These are phyloP conservation scores for Fremontodendron californicum DNA, from an alignment of 345 rosid species.

Conservation along the genomic window DNA sequence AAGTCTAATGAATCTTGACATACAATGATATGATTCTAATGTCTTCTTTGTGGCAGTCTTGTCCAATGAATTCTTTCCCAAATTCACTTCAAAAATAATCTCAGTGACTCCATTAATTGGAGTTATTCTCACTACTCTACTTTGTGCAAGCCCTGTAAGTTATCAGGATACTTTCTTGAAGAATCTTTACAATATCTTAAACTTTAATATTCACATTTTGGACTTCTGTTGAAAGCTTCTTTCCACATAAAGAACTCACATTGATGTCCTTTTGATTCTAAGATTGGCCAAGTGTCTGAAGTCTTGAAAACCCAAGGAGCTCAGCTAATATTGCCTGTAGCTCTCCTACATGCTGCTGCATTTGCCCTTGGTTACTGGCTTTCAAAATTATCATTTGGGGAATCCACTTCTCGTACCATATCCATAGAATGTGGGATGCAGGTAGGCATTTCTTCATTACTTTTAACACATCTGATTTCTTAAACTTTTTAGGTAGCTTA, in stretches of 20 bases:
- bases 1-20: neutral
- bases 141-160: conserved; percentile 98
- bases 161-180: neutral
- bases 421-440: conserved; percentile 99
- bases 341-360: conserved; percentile 73
- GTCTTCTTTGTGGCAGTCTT: conserved; percentile 52
- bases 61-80: conserved; percentile 88
- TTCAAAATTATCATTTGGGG: conserved; percentile 79
- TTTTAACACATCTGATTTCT: neutral
- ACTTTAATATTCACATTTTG: conserved; percentile 3
- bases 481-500: neutral
- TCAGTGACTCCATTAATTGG: conserved; percentile 86
- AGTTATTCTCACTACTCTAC: conserved; percentile 86
- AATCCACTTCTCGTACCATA: conserved; percentile 96
- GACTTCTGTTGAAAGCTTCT: conserved; percentile 6
- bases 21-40: conserved; percentile 4
- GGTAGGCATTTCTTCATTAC: conserved; percentile 31
- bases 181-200: neutral
- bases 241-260: conserved; percentile 7
- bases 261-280: conserved; percentile 7
- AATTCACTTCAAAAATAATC: conserved; percentile 75
- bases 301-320: conserved; percentile 89
- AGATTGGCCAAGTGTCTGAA: conserved; percentile 95
- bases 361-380: conserved; percentile 86
- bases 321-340: conserved; percentile 83